Percentiles rank a stretch among this genome's conserved stretches.
Conservation (phyloP, 73 alveolate genomes). For the Paramecium pentaurelia region DNA sequence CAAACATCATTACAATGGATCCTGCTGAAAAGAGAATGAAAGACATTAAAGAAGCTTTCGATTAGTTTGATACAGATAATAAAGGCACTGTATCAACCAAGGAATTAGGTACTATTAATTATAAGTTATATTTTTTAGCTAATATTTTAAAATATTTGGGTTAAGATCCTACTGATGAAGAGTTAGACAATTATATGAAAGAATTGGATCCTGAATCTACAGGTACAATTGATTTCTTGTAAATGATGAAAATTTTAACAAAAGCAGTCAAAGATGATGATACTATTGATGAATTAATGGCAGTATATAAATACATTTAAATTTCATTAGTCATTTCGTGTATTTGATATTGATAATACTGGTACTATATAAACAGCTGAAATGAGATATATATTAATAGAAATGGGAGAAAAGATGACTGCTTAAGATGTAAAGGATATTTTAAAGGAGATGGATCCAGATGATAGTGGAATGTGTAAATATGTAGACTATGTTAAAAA, state of each 20-base stretch:
- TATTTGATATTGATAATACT: neutral
- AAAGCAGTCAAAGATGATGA: constrained; percentile 42
- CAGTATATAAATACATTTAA: neutral
- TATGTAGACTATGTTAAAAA: constrained; percentile 36
- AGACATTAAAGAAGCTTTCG: constrained; percentile 50
- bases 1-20: neutral
- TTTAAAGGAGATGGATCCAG: constrained; percentile 43
- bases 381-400: constrained; percentile 33
- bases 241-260: neutral
- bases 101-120: neutral
- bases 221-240: neutral
- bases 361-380: constrained; percentile 21
- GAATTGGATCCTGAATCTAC: constrained; percentile 32
- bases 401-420: constrained; percentile 25
- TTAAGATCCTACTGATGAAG: constrained; percentile 45
- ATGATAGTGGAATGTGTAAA: constrained; percentile 38
- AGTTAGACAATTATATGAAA: neutral
- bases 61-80: constrained; percentile 48
- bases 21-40: constrained; percentile 24
- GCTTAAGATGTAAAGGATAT: constrained; percentile 29
- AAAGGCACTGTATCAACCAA: constrained; percentile 64
- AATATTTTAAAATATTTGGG: constrained; percentile 51
- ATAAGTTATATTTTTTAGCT: neutral
- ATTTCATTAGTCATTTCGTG: neutral
- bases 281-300: constrained; percentile 37